phyloP scores from a whole-genome alignment of 129 eudicot species.

The Helichrysum umbraculigerum region DNA sequence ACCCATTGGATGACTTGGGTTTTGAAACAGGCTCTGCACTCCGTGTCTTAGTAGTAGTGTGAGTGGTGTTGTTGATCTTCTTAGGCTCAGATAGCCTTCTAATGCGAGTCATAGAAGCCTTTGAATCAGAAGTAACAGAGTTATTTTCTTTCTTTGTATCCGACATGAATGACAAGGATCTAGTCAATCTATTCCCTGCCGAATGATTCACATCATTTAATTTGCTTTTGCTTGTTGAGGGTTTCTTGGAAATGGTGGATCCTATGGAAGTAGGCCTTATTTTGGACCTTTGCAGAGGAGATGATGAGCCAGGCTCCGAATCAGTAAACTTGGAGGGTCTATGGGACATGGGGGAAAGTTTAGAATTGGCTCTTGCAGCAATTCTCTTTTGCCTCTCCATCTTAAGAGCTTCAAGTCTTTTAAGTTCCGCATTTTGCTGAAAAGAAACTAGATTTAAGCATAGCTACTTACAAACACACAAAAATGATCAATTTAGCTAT shows the following conservation, averaged over 20 bases:
- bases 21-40: conserved; percentile 54
- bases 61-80: conserved; percentile 32
- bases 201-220: conserved; percentile 37
- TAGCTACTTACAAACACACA: not conserved
- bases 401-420: conserved; percentile 74
- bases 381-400: conserved; percentile 88
- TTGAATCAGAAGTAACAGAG: conserved; percentile 58
- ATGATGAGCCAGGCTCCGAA: conserved; percentile 78
- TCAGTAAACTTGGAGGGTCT: conserved; percentile 86
- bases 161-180: conserved; percentile 71
- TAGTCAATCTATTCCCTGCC: conserved; percentile 59
- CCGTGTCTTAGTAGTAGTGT: conserved; percentile 31
- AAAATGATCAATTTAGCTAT: conserved; percentile 3
- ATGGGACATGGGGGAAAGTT: conserved; percentile 61
- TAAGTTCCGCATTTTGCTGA: conserved; percentile 81
- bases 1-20: conserved; percentile 45
- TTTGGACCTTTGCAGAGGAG: conserved; percentile 93
- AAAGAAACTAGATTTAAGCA: conserved; percentile 23
- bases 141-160: conserved; percentile 53
- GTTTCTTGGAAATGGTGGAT: conserved; percentile 43
- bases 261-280: conserved; percentile 49
- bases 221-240: conserved; percentile 44
- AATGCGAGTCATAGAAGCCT: conserved; percentile 66
- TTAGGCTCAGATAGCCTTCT: conserved; percentile 95
- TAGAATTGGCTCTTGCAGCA: conserved; percentile 70